phyloP scores from a whole-genome alignment of 768 basidiomycete species.

The Lactarius evosmus region DNA sequence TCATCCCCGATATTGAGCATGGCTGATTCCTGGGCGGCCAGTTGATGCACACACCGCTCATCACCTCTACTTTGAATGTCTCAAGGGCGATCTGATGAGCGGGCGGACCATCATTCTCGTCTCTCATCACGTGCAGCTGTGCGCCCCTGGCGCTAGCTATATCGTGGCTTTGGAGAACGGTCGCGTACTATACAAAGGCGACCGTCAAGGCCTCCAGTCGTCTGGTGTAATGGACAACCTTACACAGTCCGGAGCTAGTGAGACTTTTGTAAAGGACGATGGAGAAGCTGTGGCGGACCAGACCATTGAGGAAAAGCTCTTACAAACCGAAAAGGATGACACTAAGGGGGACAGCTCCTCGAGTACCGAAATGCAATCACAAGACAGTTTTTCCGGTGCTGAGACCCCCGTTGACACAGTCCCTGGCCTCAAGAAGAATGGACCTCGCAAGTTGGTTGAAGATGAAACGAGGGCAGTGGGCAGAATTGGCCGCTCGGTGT shows the following conservation, averaged over 20 bases:
- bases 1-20: not conserved
- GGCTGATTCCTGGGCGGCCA: conserved; percentile 25
- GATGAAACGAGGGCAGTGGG: conserved; percentile 53
- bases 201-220: conserved; percentile 56
- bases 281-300: conserved; percentile 41
- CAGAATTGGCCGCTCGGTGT: conserved; percentile 44
- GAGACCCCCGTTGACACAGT: conserved; percentile 36
- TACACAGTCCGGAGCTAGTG: conserved; percentile 52
- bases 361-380: conserved; percentile 31
- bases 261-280: conserved; percentile 32
- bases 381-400: conserved; percentile 44
- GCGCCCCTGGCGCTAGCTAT: conserved; percentile 73
- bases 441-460: conserved; percentile 79
- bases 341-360: conserved; percentile 36
- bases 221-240: conserved; percentile 66
- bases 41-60: conserved; percentile 87
- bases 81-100: conserved; percentile 74
- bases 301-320: conserved; percentile 26
- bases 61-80: conserved; percentile 75
- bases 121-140: conserved; percentile 92
- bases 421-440: conserved; percentile 42
- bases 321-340: conserved; percentile 23
- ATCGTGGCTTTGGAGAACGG: conserved; percentile 84
- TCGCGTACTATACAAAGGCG: conserved; percentile 71
- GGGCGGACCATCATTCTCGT: conserved; percentile 84